Evolutionary conservation across 495 filamentous ascomycete genomes (phyloP).

Genomic region (Gamarada debralockiae): DNA sequence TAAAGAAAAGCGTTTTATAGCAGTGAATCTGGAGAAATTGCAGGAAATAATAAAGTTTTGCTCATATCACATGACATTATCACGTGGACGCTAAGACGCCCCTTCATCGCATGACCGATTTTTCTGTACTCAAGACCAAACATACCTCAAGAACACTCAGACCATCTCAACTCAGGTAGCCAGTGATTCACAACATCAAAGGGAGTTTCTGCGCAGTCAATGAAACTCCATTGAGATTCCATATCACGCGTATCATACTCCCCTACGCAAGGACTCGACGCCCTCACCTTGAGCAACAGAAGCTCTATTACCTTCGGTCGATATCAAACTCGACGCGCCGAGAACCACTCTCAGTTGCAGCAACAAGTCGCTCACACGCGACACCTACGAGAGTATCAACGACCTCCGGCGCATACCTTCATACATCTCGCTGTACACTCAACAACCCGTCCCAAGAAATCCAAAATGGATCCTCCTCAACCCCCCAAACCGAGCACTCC

Average conservation of each 20-base stretch:
- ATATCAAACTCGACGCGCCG: background rate
- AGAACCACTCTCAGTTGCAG: background rate
- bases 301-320: constrained; percentile 13
- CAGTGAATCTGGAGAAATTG: too few species aligned
- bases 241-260: background rate
- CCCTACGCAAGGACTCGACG: background rate
- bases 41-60: too few species aligned
- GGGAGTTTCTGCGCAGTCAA: background rate
- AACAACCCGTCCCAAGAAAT: background rate
- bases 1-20: too few species aligned
- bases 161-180: background rate
- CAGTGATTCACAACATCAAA: background rate
- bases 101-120: constrained; percentile 8
- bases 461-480: background rate
- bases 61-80: constrained; percentile 12
- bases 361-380: background rate
- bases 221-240: constrained; percentile 7
- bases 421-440: background rate
- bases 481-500: background rate
- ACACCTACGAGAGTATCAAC: background rate
- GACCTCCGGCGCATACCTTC: constrained; percentile 18
- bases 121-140: constrained; percentile 2
- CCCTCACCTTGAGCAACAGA: background rate
- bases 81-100: constrained; percentile 8
- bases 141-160: constrained; percentile 4